Conservation (phyloP, 768 basidiomycete genomes). For the Russula abietina region DNA sequence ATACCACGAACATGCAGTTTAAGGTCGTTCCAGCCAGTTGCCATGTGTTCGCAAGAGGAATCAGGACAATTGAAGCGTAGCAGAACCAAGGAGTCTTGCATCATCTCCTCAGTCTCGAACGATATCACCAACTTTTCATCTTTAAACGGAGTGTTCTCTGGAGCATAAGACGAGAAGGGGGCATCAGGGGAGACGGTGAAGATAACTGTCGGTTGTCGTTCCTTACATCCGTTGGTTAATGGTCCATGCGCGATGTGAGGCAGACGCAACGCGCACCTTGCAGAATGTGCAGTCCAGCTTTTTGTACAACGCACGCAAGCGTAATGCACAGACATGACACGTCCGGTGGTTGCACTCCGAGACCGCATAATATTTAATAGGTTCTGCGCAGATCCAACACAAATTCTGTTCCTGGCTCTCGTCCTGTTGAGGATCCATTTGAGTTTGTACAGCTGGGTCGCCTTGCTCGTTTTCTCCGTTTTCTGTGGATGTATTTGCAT, state of each 20-base stretch:
- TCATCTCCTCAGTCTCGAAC: slow-evolving; percentile 90
- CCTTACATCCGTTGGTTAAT: slow-evolving; percentile 37
- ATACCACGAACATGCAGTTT: slow-evolving; percentile 73
- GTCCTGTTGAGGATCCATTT: slow-evolving; percentile 4
- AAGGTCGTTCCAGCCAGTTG: slow-evolving; percentile 83
- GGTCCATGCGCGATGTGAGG: not conserved
- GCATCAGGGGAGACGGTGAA: slow-evolving; percentile 64
- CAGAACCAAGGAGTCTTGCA: slow-evolving; percentile 88
- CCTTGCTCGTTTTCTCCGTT: not conserved
- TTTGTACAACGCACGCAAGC: slow-evolving; percentile 89
- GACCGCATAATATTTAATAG: slow-evolving; percentile 82
- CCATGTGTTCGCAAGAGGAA: slow-evolving; percentile 73
- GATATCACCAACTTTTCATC: slow-evolving; percentile 69
- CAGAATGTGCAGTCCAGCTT: slow-evolving; percentile 92
- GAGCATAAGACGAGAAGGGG: slow-evolving; percentile 52
- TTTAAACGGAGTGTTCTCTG: slow-evolving; percentile 52
- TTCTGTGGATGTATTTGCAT: not conserved
- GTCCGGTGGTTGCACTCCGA: slow-evolving; percentile 91
- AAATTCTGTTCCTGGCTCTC: slow-evolving; percentile 29
- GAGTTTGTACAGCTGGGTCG: not conserved
- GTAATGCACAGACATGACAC: slow-evolving; percentile 88
- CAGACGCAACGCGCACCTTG: slow-evolving; percentile 52
- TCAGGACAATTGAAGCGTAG: slow-evolving; percentile 95
- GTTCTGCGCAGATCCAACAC: slow-evolving; percentile 95
- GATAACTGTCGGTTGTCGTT: slow-evolving; percentile 66